phyloP scores from a whole-genome alignment of 164 flowering plant species.

The Vitis riparia region DNA sequence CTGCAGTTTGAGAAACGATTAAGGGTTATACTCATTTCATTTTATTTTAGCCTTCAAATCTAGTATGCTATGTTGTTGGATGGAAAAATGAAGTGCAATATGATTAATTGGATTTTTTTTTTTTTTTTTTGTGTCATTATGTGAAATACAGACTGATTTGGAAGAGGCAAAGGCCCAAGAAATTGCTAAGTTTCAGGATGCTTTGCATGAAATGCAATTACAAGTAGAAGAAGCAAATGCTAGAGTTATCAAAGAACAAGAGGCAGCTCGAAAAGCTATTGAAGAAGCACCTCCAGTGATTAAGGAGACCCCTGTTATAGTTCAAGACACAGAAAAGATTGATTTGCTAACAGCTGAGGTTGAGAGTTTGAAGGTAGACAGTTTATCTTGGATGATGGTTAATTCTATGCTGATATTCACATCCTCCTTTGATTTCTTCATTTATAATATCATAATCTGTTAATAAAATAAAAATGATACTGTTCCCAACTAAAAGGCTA shows the following conservation, averaged over 20 bases:
- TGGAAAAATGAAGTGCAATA: too few relatives aligned
- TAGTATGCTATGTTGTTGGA: too few relatives aligned
- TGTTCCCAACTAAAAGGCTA: too few relatives aligned
- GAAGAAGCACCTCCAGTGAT: conserved; percentile 97
- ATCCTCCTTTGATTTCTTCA: too few relatives aligned
- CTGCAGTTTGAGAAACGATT: conserved; percentile 89
- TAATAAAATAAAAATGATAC: too few relatives aligned
- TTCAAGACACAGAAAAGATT: conserved; percentile 89
- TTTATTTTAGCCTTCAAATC: too few relatives aligned
- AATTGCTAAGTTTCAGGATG: conserved; percentile 79
- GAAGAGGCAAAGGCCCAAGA: conserved; percentile 95
- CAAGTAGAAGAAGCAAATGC: conserved; percentile 87
- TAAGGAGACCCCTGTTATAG: conserved; percentile 89
- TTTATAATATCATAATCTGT: too few relatives aligned
- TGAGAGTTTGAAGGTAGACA: conserved; percentile 76
- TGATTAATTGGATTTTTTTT: too few relatives aligned
- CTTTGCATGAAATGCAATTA: conserved; percentile 70
- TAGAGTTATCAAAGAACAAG: conserved; percentile 64
- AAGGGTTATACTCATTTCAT: conserved; percentile 40
- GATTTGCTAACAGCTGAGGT: conserved; percentile 77
- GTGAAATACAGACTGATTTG: conserved; percentile 65
- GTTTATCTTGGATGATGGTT: not conserved
- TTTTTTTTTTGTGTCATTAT: not conserved
- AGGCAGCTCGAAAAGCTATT: conserved; percentile 91
- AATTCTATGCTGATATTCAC: not conserved